phyloP scores from a whole-genome alignment of 768 basidiomycete species.

The Psilocybe sp. region DNA sequence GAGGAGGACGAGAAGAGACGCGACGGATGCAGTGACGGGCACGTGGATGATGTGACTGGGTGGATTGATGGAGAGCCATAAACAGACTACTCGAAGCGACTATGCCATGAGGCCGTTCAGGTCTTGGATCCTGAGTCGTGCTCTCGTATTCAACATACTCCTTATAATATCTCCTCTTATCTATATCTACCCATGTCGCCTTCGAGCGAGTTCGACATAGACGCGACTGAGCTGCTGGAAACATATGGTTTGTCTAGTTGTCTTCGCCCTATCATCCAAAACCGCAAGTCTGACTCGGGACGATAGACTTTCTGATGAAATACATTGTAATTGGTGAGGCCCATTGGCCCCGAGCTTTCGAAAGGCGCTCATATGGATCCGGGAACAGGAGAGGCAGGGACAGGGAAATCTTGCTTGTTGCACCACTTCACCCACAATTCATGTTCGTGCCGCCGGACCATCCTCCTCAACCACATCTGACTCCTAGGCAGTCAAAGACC shows the following conservation, averaged over 20 bases:
- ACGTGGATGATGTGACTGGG: too few relatives aligned
- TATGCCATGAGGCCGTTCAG: conserved; percentile 27
- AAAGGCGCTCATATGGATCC: conserved; percentile 5
- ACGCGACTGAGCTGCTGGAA: conserved; percentile 90
- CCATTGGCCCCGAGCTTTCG: conserved; percentile 1
- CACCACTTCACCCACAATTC: conserved; percentile 96
- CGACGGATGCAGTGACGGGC: too few relatives aligned
- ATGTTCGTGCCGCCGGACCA: conserved; percentile 55
- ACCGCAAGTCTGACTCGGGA: conserved; percentile 13
- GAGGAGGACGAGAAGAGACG: too few relatives aligned
- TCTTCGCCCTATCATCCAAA: neutral
- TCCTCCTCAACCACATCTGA: conserved; percentile 10
- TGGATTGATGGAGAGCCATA: conserved; percentile 10
- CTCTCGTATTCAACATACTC: conserved; percentile 12
- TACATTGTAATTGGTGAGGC: conserved; percentile 89
- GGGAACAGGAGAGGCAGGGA: conserved; percentile 84
- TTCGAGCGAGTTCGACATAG: conserved; percentile 65
- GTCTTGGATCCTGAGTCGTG: conserved; percentile 23
- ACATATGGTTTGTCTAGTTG: conserved; percentile 70
- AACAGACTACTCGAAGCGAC: conserved; percentile 17
- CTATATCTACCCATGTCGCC: conserved; percentile 37
- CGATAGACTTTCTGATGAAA: conserved; percentile 95
- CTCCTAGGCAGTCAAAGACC: conserved; percentile 76
- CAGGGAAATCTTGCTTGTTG: conserved; percentile 94
- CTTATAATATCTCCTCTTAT: conserved; percentile 19